phyloP scores from a whole-genome alignment of 176 grass and related monocot species.

The Pontederia paniculata region DNA sequence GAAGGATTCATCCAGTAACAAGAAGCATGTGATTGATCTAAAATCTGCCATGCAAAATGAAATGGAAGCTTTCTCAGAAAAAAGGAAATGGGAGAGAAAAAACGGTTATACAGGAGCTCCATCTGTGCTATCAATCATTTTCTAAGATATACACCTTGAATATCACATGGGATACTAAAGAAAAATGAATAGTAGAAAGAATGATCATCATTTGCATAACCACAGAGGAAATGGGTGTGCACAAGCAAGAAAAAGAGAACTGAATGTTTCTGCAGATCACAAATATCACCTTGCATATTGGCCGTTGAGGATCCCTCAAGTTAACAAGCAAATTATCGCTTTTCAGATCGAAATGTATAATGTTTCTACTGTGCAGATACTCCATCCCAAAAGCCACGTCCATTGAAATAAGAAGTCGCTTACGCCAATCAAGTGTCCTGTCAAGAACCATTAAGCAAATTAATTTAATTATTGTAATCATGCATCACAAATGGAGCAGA shows the following conservation, averaged over 20 bases:
- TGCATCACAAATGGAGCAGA: background rate
- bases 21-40: too few relatives aligned
- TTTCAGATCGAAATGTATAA: slow-evolving; percentile 96
- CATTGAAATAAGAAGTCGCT: slow-evolving; percentile 86
- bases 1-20: too few relatives aligned
- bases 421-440: slow-evolving; percentile 68
- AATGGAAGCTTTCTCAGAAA: too few relatives aligned
- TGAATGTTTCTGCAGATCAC: too few relatives aligned
- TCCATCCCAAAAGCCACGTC: slow-evolving; percentile 99
- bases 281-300: slow-evolving; percentile 87
- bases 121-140: too few relatives aligned
- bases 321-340: slow-evolving; percentile 99
- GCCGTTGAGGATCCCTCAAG: slow-evolving; percentile 87
- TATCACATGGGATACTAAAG: too few relatives aligned
- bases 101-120: too few relatives aligned
- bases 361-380: slow-evolving; percentile 94
- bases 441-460: background rate
- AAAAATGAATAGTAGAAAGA: too few relatives aligned
- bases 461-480: background rate
- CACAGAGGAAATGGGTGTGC: background rate
- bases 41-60: too few relatives aligned
- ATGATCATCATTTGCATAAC: background rate
- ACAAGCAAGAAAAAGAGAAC: background rate
- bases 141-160: too few relatives aligned
- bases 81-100: too few relatives aligned